Evolutionary conservation across 495 filamentous ascomycete genomes (phyloP).

Genomic region (Margaritispora aquatica): DNA sequence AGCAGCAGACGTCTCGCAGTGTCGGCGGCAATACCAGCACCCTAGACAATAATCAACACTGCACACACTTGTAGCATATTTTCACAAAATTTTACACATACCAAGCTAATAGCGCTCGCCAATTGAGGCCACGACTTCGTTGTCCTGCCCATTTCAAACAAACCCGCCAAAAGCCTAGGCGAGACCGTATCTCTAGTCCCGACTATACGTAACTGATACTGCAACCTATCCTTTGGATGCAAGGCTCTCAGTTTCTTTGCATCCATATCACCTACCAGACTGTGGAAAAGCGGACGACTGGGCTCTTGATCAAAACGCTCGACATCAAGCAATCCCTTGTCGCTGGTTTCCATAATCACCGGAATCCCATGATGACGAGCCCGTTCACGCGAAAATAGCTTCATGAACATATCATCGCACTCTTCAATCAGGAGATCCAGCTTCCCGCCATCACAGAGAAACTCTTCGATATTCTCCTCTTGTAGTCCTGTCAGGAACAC

Average conservation of each 20-base stretch:
- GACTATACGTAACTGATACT: not conserved
- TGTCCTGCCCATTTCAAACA: not conserved
- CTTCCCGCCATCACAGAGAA: not conserved
- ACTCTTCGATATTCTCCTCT: not conserved
- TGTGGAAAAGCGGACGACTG: not conserved
- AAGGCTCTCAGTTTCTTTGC: not conserved
- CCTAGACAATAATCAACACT: not conserved
- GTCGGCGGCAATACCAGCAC: not conserved
- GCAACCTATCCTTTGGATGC: not conserved
- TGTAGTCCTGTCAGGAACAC: not conserved
- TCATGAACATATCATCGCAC: not conserved
- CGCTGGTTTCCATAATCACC: not conserved
- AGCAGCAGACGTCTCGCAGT: not conserved
- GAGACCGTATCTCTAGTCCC: not conserved
- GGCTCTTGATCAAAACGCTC: not conserved
- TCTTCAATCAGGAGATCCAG: not conserved
- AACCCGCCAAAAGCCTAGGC: not conserved
- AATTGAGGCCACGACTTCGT: not conserved
- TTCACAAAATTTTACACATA: not conserved
- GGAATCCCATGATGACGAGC: not conserved
- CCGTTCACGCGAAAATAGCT: not conserved
- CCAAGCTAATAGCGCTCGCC: not conserved
- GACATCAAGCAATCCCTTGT: not conserved
- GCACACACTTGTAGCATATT: not conserved
- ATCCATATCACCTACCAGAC: not conserved